These are phyloP conservation scores for Backusella liffmaniae DNA, from an alignment of 192 early-diverging fungal genomes.

Conservation along the genomic window DNA sequence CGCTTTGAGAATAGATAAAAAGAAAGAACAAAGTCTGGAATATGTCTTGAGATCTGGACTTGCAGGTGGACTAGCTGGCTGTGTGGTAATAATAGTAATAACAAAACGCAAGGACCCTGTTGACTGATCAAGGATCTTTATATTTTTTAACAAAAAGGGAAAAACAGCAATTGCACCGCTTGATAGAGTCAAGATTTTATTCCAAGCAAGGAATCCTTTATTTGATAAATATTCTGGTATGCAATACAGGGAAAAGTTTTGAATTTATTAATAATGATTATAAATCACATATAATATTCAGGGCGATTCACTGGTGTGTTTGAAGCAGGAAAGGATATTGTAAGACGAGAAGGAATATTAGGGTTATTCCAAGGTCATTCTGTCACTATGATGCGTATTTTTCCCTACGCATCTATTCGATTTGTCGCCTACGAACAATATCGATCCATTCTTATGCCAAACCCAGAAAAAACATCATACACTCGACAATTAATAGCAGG, in stretches of 20 bases:
- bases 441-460: conserved; percentile 68
- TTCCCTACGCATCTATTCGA: conserved; percentile 96
- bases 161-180: conserved; percentile 80
- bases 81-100: conserved; percentile 33
- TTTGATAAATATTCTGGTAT: conserved; percentile 68
- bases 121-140: not conserved
- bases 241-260: not conserved
- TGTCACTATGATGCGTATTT: conserved; percentile 90
- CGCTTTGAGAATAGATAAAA: conserved; percentile 11
- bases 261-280: not conserved
- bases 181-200: conserved; percentile 85
- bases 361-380: conserved; percentile 96
- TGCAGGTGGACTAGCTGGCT: conserved; percentile 53
- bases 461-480: conserved; percentile 55
- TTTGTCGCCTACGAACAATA: conserved; percentile 97
- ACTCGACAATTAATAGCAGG: conserved; percentile 79
- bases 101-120: not conserved
- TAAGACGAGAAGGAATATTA: conserved; percentile 62
- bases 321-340: conserved; percentile 74
- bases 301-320: conserved; percentile 81
- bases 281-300: conserved; percentile 25
- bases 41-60: conserved; percentile 48
- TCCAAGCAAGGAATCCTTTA: conserved; percentile 74
- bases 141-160: conserved; percentile 39
- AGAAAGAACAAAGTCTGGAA: conserved; percentile 40